phyloP scores from a whole-genome alignment of 441 rosid genomes.

The Erodium chrysanthum region DNA sequence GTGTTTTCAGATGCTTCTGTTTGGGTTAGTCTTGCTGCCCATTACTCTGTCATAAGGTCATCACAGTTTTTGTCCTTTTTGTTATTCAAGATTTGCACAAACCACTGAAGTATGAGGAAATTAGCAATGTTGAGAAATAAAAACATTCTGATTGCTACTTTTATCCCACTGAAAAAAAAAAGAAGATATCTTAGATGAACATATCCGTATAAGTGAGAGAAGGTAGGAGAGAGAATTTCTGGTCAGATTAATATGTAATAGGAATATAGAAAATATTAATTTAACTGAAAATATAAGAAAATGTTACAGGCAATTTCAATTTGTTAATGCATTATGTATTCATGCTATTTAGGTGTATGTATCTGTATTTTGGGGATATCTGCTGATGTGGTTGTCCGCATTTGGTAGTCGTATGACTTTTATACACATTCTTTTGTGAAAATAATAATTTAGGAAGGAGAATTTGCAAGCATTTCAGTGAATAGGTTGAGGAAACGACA shows the following conservation, averaged over 20 bases:
- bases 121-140: neutral
- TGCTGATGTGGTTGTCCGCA: neutral
- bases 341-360: neutral
- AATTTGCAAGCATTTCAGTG: constrained; percentile 61
- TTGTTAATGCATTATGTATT: no score
- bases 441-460: constrained; percentile 59
- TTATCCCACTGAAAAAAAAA: neutral
- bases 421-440: constrained; percentile 12
- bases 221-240: neutral
- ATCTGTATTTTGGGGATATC: neutral
- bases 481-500: constrained; percentile 80
- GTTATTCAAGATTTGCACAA: neutral
- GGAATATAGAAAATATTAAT: neutral
- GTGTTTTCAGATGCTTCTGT: constrained; percentile 9
- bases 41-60: neutral
- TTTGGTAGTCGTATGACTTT: neutral
- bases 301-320: neutral
- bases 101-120: neutral
- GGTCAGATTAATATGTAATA: neutral
- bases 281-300: neutral
- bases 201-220: neutral
- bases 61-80: neutral
- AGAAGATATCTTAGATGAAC: neutral
- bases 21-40: neutral
- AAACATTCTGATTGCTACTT: constrained; percentile 4